Evolutionary conservation across 495 filamentous ascomycete genomes (phyloP).

Genomic region (Hypomontagnella monticulosa): DNA sequence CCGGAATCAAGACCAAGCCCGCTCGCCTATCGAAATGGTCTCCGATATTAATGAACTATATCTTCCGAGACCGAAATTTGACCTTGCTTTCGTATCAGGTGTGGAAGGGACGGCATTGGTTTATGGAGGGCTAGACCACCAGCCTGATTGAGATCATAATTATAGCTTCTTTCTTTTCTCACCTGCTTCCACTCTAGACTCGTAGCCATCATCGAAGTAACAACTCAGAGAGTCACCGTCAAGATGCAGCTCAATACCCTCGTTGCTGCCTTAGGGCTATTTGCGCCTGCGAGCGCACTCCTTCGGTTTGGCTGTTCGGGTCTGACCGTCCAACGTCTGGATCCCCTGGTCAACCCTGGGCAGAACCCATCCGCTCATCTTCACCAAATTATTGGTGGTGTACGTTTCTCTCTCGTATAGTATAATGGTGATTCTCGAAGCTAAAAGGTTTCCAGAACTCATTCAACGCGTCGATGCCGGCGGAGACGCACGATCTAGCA

Average conservation of each 20-base stretch:
- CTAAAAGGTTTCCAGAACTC: constrained; percentile 39
- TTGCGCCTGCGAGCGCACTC: constrained; percentile 54
- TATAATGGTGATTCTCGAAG: not conserved
- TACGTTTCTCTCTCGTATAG: constrained; percentile 61
- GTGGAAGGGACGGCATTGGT: constrained; percentile 36
- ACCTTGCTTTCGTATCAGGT: constrained; percentile 18
- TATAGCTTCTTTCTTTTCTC: constrained; percentile 20
- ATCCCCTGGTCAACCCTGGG: constrained; percentile 54
- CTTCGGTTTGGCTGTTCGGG: constrained; percentile 58
- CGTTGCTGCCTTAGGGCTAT: constrained; percentile 55
- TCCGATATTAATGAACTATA: constrained; percentile 44
- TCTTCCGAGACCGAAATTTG: constrained; percentile 38
- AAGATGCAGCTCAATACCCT: constrained; percentile 54
- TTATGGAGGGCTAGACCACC: constrained; percentile 12
- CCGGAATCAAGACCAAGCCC: constrained; percentile 36
- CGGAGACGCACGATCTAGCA: constrained; percentile 45
- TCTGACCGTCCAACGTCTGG: constrained; percentile 55
- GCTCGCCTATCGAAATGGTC: constrained; percentile 42
- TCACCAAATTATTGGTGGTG: constrained; percentile 60
- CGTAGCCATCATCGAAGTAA: not conserved
- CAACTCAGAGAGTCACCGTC: not conserved
- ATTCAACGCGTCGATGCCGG: constrained; percentile 51
- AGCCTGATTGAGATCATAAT: constrained; percentile 31
- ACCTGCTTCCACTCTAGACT: constrained; percentile 2
- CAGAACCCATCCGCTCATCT: constrained; percentile 53